Evolutionary conservation across 768 basidiomycete species (phyloP).

Genomic region (Rhodocollybia butyracea): DNA sequence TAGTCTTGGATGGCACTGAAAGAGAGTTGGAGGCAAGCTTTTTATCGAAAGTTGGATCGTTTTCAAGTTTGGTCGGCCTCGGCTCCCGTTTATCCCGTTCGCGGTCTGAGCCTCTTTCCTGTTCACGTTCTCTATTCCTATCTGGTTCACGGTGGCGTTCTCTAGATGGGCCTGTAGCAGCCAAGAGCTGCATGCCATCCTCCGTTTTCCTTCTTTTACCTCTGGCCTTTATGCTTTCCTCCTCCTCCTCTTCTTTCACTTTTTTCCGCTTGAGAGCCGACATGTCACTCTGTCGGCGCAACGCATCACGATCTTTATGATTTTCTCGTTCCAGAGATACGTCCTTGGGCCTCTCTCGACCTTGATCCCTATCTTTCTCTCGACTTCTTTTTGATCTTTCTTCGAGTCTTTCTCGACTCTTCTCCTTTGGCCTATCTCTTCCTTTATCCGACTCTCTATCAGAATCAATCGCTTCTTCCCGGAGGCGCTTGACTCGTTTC

Average conservation of each 20-base stretch:
- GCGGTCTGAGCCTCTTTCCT: background rate
- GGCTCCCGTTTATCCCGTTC: conserved; percentile 12
- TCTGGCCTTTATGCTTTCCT: conserved; percentile 15
- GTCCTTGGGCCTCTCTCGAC: conserved; percentile 18
- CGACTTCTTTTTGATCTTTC: too few species aligned
- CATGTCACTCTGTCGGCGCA: background rate
- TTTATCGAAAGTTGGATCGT: conserved; percentile 5
- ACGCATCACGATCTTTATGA: background rate
- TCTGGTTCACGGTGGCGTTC: background rate
- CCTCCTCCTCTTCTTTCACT: conserved; percentile 22
- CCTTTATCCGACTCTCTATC: conserved; percentile 17
- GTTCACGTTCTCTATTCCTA: background rate
- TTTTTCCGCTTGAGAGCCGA: conserved; percentile 37
- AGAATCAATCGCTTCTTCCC: conserved; percentile 23
- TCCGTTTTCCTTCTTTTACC: conserved; percentile 45
- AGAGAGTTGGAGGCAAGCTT: conserved; percentile 6
- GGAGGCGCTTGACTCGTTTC: conserved; percentile 18
- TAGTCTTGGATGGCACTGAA: background rate
- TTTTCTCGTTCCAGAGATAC: conserved; percentile 11
- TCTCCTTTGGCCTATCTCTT: conserved; percentile 17
- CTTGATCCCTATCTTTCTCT: conserved; percentile 19
- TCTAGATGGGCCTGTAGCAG: background rate
- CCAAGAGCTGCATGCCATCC: conserved; percentile 16
- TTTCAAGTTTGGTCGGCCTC: conserved; percentile 13
- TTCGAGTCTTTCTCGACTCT: conserved; percentile 25